A percentile compares a stretch with the other conserved stretches of the same genome.
These are phyloP conservation scores for Kitagawia praeruptora DNA, from an alignment of 129 eudicot genomes.

Conservation along the genomic window DNA sequence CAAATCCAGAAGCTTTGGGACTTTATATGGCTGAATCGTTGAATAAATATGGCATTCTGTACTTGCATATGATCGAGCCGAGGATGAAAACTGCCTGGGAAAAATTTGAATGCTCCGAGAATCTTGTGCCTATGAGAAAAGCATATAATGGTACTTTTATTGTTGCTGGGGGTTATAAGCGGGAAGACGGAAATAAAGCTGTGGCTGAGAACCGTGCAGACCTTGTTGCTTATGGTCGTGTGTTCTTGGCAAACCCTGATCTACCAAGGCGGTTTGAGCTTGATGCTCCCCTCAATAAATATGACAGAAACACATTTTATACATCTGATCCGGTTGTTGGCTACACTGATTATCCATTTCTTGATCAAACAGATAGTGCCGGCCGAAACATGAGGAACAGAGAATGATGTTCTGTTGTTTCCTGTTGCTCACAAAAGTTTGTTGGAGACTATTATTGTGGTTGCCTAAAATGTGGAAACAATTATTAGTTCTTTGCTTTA, in stretches of 20 bases:
- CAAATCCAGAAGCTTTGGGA: constrained; percentile 27
- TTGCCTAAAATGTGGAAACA: neutral
- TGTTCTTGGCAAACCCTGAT: constrained; percentile 16
- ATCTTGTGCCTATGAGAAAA: constrained; percentile 27
- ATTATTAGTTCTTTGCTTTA: neutral
- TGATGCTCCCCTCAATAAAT: constrained; percentile 11
- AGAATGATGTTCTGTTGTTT: neutral
- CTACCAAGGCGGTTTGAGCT: constrained; percentile 12
- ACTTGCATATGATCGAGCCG: constrained; percentile 34
- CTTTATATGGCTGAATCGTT: constrained; percentile 26
- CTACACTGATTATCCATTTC: constrained; percentile 16
- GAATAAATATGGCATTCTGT: constrained; percentile 21
- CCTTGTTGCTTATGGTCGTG: constrained; percentile 15
- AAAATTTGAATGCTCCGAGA: constrained; percentile 18
- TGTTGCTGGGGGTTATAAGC: constrained; percentile 35
- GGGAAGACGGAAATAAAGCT: constrained; percentile 29
- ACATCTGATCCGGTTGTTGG: constrained; percentile 13
- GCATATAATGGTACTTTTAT: constrained; percentile 30
- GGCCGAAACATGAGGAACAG: neutral
- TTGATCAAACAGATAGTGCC: neutral
- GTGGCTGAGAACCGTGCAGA: constrained; percentile 5
- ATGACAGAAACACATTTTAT: constrained; percentile 15
- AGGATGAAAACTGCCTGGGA: constrained; percentile 33
- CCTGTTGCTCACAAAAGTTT: neutral
- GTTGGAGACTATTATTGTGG: neutral